A percentile compares a stretch with the other conserved stretches of the same genome.
Conservation (phyloP, 73 alveolate genomes). For the Paraurostyla sp. region DNA sequence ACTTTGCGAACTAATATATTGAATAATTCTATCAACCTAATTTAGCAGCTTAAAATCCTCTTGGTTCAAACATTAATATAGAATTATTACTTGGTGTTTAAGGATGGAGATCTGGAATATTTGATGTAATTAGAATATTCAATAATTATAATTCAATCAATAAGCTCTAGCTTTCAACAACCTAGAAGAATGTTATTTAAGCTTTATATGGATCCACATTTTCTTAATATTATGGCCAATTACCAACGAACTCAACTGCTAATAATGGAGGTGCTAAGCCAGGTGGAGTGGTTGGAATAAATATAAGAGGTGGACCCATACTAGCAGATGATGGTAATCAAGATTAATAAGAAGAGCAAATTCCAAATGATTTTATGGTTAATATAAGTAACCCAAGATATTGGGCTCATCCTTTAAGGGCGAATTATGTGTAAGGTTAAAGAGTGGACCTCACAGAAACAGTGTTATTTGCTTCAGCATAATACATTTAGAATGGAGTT, state of each 20-base stretch:
- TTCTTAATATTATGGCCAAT: too few species aligned
- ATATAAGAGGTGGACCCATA: too few species aligned
- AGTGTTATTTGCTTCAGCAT: constrained; percentile 22
- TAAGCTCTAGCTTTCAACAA: neutral
- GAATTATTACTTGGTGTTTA: constrained; percentile 1
- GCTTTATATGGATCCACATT: too few species aligned
- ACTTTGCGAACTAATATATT: constrained; percentile 1
- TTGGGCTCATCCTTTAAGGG: constrained; percentile 27
- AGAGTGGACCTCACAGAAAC: constrained; percentile 68
- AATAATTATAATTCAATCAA: too few species aligned
- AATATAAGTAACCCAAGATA: neutral
- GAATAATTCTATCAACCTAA: constrained; percentile 4
- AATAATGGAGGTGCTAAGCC: too few species aligned
- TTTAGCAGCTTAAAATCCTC: neutral
- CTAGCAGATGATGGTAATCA: too few species aligned
- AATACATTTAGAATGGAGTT: neutral
- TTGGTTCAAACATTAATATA: neutral
- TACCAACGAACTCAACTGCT: too few species aligned
- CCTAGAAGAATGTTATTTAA: too few species aligned
- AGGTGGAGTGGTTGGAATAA: too few species aligned
- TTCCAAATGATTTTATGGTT: neutral
- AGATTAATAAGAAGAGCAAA: neutral
- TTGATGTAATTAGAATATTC: too few species aligned
- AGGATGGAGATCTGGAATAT: constrained; percentile 19
- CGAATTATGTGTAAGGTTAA: neutral